Conservation (phyloP, 2,329 filamentous ascomycete species). For the Falciphora oryzae region DNA sequence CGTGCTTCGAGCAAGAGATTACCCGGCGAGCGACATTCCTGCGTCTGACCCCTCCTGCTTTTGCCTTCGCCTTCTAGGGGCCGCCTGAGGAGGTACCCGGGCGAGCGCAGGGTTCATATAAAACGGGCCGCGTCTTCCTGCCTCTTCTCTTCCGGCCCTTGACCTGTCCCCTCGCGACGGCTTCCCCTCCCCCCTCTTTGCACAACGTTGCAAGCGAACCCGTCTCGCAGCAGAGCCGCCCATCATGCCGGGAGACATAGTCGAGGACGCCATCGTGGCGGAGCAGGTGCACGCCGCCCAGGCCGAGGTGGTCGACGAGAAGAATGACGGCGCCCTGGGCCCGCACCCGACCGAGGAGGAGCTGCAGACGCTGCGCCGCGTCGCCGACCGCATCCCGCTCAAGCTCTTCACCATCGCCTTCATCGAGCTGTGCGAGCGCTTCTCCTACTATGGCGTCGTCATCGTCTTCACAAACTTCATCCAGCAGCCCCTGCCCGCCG, state of each 20-base stretch:
- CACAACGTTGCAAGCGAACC: background rate
- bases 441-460: slow-evolving; percentile 65
- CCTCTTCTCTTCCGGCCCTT: background rate
- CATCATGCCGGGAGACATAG: slow-evolving; percentile 11
- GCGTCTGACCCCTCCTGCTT: background rate
- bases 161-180: background rate
- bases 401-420: slow-evolving; percentile 59
- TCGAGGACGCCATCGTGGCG: slow-evolving; percentile 10
- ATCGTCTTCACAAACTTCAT: slow-evolving; percentile 60
- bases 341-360: slow-evolving; percentile 45
- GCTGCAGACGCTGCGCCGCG: slow-evolving; percentile 43
- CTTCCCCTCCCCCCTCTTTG: background rate
- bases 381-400: slow-evolving; percentile 52
- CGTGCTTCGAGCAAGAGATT: background rate
- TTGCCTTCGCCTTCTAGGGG: background rate
- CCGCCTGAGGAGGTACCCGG: background rate
- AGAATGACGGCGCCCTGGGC: background rate
- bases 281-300: slow-evolving; percentile 5
- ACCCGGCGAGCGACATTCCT: background rate
- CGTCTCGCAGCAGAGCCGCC: background rate
- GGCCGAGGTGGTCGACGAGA: slow-evolving; percentile 1
- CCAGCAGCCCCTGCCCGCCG: slow-evolving; percentile 47
- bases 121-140: background rate
- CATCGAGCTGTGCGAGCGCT: slow-evolving; percentile 65
- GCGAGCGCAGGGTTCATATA: background rate